Base-by-base conservation (phyloP, 352 stramenopile genomes). In the Pythium grandisporangium region DNA sequence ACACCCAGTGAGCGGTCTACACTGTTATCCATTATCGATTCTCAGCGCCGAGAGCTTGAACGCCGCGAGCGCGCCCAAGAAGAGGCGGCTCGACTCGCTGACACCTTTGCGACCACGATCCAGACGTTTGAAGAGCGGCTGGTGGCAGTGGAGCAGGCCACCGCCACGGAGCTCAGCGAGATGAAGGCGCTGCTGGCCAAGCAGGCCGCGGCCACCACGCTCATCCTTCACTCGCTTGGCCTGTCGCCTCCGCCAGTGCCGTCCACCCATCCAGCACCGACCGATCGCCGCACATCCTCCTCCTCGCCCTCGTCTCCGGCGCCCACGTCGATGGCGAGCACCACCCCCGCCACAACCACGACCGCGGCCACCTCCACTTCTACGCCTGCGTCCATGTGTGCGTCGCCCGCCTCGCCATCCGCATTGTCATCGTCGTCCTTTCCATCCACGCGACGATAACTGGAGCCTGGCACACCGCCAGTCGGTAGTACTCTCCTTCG, bases 91-190 rank as follows among this genome's bases (percentile, higher is more conserved):
- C 61, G 61, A 0, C 58, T 82, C 14, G 74, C 74, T 1, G 66
- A 81, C 37, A 67, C 51, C 27, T 88, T 85, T 51, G 60, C 71
- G 13, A 41, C 44, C 0, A 63, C 75, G 12, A 66, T 79, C 4
- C 53, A 82, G 30, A 42, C 54, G 1, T 85, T 88, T 35, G 69
- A 81, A 44, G 62, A 80, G 39, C 56, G 75, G 22, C 43, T 87
- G 4, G 49, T 79, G 16, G 47, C 33, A 1, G 58, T 85, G 11
- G 72, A 85, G 37, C 53, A 58, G 30, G 61, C 50, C 29, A 61
- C 59, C 8, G 44, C 49, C 16, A 63, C 58, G 6, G 66, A 81
- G 29, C 53, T 79, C 16, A 54, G 54, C 22, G 55, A 69, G 33
- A 57, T 85, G 20, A 70, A 62, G 32, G 42, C 55, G 13, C 55